Conservation (phyloP, 139 green algal genomes). For the Chlorella sp. region DNA sequence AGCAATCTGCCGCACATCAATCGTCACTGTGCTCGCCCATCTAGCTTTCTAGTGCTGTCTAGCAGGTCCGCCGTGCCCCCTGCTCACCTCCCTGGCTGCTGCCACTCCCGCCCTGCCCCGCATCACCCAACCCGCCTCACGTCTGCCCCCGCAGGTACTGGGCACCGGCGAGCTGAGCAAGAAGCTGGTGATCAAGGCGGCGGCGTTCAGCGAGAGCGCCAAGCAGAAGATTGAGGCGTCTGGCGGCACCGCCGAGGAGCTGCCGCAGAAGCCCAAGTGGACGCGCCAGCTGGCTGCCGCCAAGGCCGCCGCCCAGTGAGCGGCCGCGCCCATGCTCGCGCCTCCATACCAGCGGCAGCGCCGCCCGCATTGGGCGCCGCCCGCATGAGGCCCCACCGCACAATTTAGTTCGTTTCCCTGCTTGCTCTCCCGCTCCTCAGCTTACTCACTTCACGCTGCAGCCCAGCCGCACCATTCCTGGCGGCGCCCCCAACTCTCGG, state of each 20-base stretch:
- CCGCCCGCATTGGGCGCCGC: too few relatives aligned
- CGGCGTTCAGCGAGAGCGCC: constrained; percentile 81
- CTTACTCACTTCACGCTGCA: not conserved
- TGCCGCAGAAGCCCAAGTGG: constrained; percentile 80
- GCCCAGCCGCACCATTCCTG: not conserved
- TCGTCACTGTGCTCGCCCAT: too few relatives aligned
- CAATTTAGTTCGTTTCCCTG: too few relatives aligned
- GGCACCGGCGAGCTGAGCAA: constrained; percentile 83
- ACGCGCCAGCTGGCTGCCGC: constrained; percentile 52
- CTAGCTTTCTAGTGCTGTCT: too few relatives aligned
- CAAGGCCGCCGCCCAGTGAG: constrained; percentile 15
- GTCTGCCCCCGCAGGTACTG: constrained; percentile 76
- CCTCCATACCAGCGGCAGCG: too few relatives aligned
- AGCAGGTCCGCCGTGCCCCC: too few relatives aligned
- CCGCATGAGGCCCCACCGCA: too few relatives aligned
- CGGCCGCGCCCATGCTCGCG: not conserved
- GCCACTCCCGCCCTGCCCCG: not conserved
- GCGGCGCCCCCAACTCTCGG: not conserved
- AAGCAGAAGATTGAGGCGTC: constrained; percentile 88
- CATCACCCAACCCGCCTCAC: not conserved
- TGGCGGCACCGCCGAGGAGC: constrained; percentile 73
- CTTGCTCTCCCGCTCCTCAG: constrained; percentile 4
- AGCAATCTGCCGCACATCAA: too few relatives aligned
- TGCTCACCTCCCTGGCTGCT: not conserved
- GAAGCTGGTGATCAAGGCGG: constrained; percentile 84